A percentile compares a stretch with the other conserved stretches of the same genome.
phyloP scores from a whole-genome alignment of 2,329 filamentous ascomycete genomes.

The Epichloe sp. region DNA sequence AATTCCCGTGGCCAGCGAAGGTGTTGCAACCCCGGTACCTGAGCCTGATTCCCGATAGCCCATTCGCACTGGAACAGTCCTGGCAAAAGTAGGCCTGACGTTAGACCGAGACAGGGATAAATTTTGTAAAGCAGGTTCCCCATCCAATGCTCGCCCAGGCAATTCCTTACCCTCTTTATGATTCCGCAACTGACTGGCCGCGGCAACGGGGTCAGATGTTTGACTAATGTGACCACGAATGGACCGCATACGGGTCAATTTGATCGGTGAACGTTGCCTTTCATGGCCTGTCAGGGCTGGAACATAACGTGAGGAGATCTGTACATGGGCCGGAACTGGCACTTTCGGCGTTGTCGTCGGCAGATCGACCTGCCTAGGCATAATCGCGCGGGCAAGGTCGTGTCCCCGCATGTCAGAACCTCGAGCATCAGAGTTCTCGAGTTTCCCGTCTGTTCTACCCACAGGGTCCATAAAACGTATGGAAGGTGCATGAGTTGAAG shows the following conservation, averaged over 20 bases:
- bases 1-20: background rate
- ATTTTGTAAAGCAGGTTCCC: background rate
- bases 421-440: background rate
- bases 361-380: background rate
- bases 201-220: background rate
- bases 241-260: background rate
- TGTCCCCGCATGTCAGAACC: background rate
- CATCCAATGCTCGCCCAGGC: background rate
- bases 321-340: constrained; percentile 7
- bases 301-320: background rate
- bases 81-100: background rate
- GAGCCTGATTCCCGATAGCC: background rate
- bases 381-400: background rate
- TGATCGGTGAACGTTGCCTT: background rate
- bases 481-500: constrained; percentile 19
- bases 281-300: background rate
- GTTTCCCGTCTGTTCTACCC: constrained; percentile 18
- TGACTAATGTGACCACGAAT: background rate
- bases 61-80: background rate
- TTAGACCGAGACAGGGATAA: background rate
- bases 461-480: constrained; percentile 18
- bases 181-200: background rate
- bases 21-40: background rate
- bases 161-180: background rate
- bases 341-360: constrained; percentile 13